phyloP scores from a whole-genome alignment of 2,329 filamentous ascomycete species.

The Aspergillus sp. region DNA sequence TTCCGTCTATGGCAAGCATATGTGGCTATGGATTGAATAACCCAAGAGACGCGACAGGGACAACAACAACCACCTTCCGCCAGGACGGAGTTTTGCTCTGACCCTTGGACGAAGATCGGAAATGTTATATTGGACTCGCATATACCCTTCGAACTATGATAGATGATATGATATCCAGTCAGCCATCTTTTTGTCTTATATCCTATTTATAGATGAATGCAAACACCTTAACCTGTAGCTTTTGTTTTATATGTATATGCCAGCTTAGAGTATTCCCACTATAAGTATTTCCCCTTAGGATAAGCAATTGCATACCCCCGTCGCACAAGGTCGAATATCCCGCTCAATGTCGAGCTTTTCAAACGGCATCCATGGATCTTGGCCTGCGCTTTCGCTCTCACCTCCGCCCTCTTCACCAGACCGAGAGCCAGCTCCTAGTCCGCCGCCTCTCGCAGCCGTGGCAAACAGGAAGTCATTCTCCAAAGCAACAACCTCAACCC shows the following conservation, averaged over 20 bases:
- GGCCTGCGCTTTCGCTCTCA: too few relatives aligned
- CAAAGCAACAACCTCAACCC: constrained; percentile 59
- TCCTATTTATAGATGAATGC: background rate
- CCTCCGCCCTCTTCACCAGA: background rate
- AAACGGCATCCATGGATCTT: constrained; percentile 42
- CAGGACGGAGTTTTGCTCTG: background rate
- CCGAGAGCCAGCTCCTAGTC: constrained; percentile 32
- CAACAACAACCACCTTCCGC: background rate
- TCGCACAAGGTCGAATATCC: constrained; percentile 46
- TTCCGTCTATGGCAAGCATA: background rate
- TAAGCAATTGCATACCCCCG: constrained; percentile 37
- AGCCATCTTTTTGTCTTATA: constrained; percentile 7
- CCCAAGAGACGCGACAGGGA: background rate
- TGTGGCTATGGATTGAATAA: background rate
- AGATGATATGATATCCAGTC: constrained; percentile 7
- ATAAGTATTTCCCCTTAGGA: background rate
- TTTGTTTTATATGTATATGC: background rate
- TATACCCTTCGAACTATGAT: constrained; percentile 1
- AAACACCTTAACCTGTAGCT: background rate
- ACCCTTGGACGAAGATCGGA: background rate
- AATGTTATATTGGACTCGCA: background rate
- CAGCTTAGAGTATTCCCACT: background rate
- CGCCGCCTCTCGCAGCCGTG: constrained; percentile 49
- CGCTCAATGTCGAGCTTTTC: constrained; percentile 47
- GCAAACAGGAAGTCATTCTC: constrained; percentile 61